Conservation (phyloP, 192 early-diverging fungal genomes). For the Coemansia sp. region DNA sequence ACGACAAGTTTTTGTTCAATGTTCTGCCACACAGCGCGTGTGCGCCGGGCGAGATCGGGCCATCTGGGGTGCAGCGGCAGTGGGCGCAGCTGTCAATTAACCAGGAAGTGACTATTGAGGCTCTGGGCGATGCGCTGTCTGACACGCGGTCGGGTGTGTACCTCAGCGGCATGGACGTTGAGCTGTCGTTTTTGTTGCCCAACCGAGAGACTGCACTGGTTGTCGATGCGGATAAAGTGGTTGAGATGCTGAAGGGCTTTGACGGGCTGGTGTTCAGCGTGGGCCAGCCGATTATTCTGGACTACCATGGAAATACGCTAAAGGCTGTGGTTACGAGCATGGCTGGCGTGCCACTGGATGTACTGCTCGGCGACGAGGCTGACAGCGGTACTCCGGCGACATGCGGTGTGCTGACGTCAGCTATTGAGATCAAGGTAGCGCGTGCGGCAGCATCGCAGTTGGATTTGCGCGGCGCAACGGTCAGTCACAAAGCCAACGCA, state of each 20-base stretch:
- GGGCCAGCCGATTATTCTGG: constrained; percentile 77
- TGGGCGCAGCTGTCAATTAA: constrained; percentile 59
- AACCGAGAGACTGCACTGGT: constrained; percentile 55
- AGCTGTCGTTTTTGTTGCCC: constrained; percentile 62
- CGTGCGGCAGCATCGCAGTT: constrained; percentile 74
- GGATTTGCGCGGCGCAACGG: constrained; percentile 64
- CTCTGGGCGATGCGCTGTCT: constrained; percentile 45
- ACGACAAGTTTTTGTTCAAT: constrained; percentile 80
- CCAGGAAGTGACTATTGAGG: constrained; percentile 58
- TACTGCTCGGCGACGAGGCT: constrained; percentile 24
- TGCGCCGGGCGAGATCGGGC: constrained; percentile 32
- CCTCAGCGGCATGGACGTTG: constrained; percentile 53
- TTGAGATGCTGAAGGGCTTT: constrained; percentile 53
- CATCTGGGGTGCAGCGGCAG: constrained; percentile 39
- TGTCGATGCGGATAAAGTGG: constrained; percentile 75
- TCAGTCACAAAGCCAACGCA: constrained; percentile 63
- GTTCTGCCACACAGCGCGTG: constrained; percentile 44
- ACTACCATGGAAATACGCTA: constrained; percentile 77
- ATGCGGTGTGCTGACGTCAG: constrained; percentile 69
- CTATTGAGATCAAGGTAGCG: constrained; percentile 68
- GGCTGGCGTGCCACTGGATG: constrained; percentile 49
- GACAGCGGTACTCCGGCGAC: constrained; percentile 12
- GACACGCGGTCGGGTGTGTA: constrained; percentile 50
- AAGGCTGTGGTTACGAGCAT: constrained; percentile 38
- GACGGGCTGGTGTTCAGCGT: constrained; percentile 78